Evolutionary conservation across 2,329 filamentous ascomycete genomes (phyloP).

Genomic region (Penicillium sp.): DNA sequence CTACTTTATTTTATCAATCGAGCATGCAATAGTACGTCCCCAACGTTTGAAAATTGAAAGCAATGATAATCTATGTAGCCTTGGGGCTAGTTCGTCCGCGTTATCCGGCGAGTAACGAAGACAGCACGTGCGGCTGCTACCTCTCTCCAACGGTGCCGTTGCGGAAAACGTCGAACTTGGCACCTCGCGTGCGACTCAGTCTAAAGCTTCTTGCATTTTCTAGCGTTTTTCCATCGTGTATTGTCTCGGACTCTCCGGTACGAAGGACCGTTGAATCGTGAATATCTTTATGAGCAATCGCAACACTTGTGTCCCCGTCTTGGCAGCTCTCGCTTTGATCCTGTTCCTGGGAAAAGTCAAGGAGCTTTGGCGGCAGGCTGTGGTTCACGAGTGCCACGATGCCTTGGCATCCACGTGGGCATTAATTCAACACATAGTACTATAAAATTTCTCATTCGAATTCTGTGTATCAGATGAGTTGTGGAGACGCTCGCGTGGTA

Average conservation of each 20-base stretch:
- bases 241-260: not conserved
- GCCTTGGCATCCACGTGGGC: not conserved
- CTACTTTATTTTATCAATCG: not conserved
- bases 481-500: not conserved
- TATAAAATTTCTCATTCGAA: not conserved
- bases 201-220: not conserved
- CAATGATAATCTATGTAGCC: no score
- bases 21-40: not conserved
- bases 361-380: not conserved
- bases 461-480: not conserved
- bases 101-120: not conserved
- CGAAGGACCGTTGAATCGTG: not conserved
- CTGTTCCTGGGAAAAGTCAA: not conserved
- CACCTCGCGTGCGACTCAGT: not conserved
- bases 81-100: not conserved
- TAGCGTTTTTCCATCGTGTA: not conserved
- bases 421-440: no score
- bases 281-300: not conserved
- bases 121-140: conserved; percentile 1
- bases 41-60: no score
- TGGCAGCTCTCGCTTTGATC: not conserved
- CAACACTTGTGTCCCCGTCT: not conserved
- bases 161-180: not conserved
- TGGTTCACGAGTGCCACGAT: not conserved
- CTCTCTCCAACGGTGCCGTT: not conserved